These are phyloP conservation scores for Helotiales sp. DNA, from an alignment of 2,329 filamentous ascomycete genomes.

Conservation along the genomic window DNA sequence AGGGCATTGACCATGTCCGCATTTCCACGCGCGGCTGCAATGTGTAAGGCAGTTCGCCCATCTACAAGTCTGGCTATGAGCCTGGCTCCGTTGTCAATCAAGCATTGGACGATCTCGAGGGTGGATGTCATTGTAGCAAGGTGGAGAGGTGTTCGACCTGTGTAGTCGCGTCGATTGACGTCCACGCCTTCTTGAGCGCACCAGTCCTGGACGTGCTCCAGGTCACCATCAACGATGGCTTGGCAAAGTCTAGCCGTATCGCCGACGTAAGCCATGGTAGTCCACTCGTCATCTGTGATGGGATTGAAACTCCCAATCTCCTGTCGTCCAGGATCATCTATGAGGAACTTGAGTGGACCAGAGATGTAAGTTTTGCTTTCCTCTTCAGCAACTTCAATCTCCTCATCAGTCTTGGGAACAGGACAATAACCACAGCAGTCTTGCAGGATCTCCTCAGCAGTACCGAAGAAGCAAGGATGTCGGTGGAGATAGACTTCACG, in stretches of 20 bases:
- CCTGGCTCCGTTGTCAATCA: slow-evolving; percentile 75
- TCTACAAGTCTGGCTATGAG: slow-evolving; percentile 77
- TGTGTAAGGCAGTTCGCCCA: slow-evolving; percentile 80
- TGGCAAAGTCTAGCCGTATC: slow-evolving; percentile 79
- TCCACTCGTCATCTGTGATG: slow-evolving; percentile 82
- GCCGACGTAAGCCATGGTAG: slow-evolving; percentile 87
- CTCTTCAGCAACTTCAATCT: slow-evolving; percentile 71
- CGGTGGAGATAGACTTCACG: slow-evolving; percentile 80
- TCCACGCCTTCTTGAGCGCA: slow-evolving; percentile 69
- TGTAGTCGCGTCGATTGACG: slow-evolving; percentile 76
- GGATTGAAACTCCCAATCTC: slow-evolving; percentile 77
- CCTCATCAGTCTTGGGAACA: slow-evolving; percentile 68
- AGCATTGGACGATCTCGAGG: slow-evolving; percentile 69
- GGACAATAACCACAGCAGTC: slow-evolving; percentile 87
- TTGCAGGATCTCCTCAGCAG: slow-evolving; percentile 72
- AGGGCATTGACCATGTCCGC: slow-evolving; percentile 72
- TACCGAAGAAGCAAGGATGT: slow-evolving; percentile 85
- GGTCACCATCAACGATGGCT: slow-evolving; percentile 76
- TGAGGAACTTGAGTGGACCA: slow-evolving; percentile 74
- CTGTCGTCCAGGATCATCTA: slow-evolving; percentile 82
- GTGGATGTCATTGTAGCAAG: slow-evolving; percentile 73
- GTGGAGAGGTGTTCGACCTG: slow-evolving; percentile 78
- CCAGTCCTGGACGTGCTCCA: slow-evolving; percentile 74
- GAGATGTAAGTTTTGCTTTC: slow-evolving; percentile 79
- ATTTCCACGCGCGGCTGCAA: slow-evolving; percentile 74